Base-by-base conservation (phyloP, 2,329 filamentous ascomycete genomes). In the Rachicladosporium sp. region DNA sequence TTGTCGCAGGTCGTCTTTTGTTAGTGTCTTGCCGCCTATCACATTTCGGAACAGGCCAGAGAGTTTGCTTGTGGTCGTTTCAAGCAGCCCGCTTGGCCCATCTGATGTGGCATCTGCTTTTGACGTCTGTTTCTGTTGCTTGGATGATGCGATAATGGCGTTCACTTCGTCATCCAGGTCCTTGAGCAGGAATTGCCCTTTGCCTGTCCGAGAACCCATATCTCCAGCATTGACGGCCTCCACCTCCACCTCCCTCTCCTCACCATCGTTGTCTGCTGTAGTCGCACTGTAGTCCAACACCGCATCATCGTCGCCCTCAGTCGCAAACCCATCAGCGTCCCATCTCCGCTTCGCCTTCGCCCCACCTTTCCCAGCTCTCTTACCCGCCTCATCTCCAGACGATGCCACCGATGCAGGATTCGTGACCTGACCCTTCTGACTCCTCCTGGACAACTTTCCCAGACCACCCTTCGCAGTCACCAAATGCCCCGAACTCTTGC, bases 161-260 rank as follows among this genome's bases (percentile, higher is more conserved):
- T 94, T 80, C 10, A 98, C 86, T 62, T 98, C 87, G 49, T 94
- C 86, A 45, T 88, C 89, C 5, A 98, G 66, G 54, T 98, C 91
- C 55, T 84, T 93, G 47, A 98, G 68, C 36, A 96, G 80, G 53
- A 96, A 98, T 56, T 95, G 84, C 37, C 91, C 91, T 64, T 89
- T 88, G 38, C 74, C 75, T 10, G 83, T 93, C 55, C 77, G 80
- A 29, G 74, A 83, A 29, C 91, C 91, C 86, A 87, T 95, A 1
- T 83, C 78, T 9, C 80, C 76, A 37, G 82, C 73, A 45, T 86
- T 78, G 27, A 95, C 78, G 32, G 76, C 74, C 52, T 93, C 83
- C 3, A 93, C 63, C 36, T 74, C 70, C 31, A 66, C 49, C 7
- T 53, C 50, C 6, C 61, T 70, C 12, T 58, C 57, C 1, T 61